phyloP scores from a whole-genome alignment of 129 eudicot species.

The Saussurea involucrata region DNA sequence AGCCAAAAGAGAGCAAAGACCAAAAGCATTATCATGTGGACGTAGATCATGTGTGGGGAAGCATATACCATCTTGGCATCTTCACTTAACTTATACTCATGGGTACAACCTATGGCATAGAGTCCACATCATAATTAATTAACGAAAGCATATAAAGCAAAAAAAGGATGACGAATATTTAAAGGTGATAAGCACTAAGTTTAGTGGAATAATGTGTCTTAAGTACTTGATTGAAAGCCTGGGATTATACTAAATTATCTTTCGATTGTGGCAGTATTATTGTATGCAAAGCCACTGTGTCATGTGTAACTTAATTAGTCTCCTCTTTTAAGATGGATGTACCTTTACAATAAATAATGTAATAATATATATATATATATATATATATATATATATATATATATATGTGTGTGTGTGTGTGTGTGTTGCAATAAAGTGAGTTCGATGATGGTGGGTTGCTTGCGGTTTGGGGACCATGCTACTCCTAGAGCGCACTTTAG shows the following conservation, averaged over 20 bases:
- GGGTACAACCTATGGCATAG: too few species aligned
- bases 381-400: background rate
- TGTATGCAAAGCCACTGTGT: background rate
- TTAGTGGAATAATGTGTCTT: constrained; percentile 34
- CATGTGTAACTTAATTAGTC: constrained; percentile 7
- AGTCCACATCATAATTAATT: constrained; percentile 12
- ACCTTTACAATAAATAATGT: constrained; percentile 15
- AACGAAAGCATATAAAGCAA: constrained; percentile 19
- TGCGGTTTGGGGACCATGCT: constrained; percentile 38
- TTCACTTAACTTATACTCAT: too few species aligned
- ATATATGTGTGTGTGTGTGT: too few species aligned
- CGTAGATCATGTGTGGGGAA: too few species aligned
- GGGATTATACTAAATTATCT: constrained; percentile 34
- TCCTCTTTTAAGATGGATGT: constrained; percentile 25
- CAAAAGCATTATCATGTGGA: too few species aligned
- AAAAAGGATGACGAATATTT: constrained; percentile 24
- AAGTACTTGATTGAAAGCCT: constrained; percentile 27
- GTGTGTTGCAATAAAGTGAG: constrained; percentile 20
- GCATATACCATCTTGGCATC: too few species aligned
- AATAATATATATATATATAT: background rate
- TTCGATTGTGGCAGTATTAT: constrained; percentile 22
- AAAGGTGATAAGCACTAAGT: constrained; percentile 35
- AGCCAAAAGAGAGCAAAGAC: constrained; percentile 4
- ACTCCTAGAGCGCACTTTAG: constrained; percentile 28
- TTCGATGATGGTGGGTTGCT: constrained; percentile 27